Evolutionary conservation across 208 protist species (phyloP).

Genomic region (Tritrichomonas foetus): DNA sequence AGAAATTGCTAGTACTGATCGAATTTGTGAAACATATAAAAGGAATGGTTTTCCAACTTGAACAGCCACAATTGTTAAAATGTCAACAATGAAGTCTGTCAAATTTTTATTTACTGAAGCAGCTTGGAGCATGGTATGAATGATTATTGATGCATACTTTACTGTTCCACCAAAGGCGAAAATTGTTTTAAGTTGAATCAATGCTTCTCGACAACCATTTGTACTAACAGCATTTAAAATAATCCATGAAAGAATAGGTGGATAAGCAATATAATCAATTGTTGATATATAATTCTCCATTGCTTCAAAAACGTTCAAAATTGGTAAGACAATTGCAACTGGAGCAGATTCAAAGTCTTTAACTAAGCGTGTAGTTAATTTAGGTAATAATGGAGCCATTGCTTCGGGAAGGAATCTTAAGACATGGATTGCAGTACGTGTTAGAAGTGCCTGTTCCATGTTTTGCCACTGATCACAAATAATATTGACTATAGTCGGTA

Average conservation of each 20-base stretch:
- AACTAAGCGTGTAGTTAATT: neutral
- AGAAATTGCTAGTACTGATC: neutral
- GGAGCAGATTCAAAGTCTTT: neutral
- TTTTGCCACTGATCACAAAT: neutral
- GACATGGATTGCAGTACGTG: too few relatives aligned
- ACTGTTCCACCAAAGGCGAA: neutral
- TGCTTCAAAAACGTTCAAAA: neutral
- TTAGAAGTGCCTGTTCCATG: too few relatives aligned
- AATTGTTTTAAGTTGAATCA: neutral
- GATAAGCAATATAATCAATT: constrained; percentile 14
- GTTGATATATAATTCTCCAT: neutral
- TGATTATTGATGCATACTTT: neutral
- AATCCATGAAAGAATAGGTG: neutral
- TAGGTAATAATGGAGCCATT: neutral
- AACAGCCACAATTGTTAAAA: neutral
- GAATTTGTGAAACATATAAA: neutral
- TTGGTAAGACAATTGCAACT: neutral
- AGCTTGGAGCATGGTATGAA: neutral
- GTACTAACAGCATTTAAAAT: neutral
- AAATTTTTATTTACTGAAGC: neutral
- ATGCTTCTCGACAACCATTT: neutral
- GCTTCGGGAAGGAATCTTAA: neutral
- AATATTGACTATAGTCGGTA: neutral
- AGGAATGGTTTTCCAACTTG: neutral
- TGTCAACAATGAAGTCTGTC: neutral